These are phyloP conservation scores for Sphagnurus paluster DNA, from an alignment of 1,284 basidiomycete species.

Conservation along the genomic window DNA sequence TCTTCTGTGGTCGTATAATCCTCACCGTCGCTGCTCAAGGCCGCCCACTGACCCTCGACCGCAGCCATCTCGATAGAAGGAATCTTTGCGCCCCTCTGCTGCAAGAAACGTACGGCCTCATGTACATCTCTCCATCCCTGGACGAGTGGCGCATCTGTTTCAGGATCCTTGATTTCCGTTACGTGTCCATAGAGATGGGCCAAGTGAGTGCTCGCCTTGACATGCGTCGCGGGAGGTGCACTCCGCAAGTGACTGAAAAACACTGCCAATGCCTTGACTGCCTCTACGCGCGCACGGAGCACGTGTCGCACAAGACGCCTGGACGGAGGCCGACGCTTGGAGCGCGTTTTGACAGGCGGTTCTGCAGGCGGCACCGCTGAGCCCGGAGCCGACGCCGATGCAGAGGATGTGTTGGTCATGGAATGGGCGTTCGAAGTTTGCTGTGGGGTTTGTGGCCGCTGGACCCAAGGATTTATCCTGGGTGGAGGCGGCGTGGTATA, in stretches of 20 bases:
- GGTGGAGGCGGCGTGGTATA: slow-evolving; percentile 70
- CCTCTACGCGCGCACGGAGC: slow-evolving; percentile 76
- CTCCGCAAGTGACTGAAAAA: slow-evolving; percentile 71
- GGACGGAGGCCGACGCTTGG: slow-evolving; percentile 64
- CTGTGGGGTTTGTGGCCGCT: slow-evolving; percentile 38
- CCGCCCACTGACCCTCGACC: slow-evolving; percentile 62
- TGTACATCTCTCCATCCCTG: slow-evolving; percentile 57
- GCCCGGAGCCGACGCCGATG: slow-evolving; percentile 6
- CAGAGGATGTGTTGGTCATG: slow-evolving; percentile 17
- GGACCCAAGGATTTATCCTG: slow-evolving; percentile 70
- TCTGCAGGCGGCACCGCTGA: slow-evolving; percentile 28
- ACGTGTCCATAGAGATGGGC: slow-evolving; percentile 55
- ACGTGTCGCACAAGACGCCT: slow-evolving; percentile 85
- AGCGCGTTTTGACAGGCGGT: slow-evolving; percentile 40
- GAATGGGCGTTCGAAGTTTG: slow-evolving; percentile 21
- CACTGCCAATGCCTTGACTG: slow-evolving; percentile 67
- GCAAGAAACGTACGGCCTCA: slow-evolving; percentile 67
- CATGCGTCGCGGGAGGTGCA: slow-evolving; percentile 42
- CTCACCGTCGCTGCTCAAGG: slow-evolving; percentile 55
- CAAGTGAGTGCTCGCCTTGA: slow-evolving; percentile 62
- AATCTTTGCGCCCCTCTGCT: slow-evolving; percentile 63
- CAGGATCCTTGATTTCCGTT: slow-evolving; percentile 19
- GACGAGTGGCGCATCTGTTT: slow-evolving; percentile 3
- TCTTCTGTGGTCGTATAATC: slow-evolving; percentile 33
- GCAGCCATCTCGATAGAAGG: slow-evolving; percentile 43